These are phyloP conservation scores for Fusarium vanettenii DNA, from an alignment of 2,329 filamentous ascomycete species.

Conservation along the genomic window DNA sequence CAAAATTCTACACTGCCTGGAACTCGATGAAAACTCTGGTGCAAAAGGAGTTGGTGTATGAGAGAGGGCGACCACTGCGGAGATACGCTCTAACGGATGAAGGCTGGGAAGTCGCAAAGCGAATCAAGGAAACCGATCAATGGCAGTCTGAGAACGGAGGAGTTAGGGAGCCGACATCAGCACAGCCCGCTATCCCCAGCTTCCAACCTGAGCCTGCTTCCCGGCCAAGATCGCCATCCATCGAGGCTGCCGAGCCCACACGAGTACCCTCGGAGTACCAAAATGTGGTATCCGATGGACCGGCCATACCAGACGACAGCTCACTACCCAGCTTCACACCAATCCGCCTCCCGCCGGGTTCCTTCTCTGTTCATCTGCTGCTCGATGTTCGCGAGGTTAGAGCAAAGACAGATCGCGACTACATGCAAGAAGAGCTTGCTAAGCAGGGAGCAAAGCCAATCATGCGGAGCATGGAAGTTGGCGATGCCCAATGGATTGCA, in stretches of 20 bases:
- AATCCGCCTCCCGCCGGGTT: conserved; percentile 70
- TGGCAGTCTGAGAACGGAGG: conserved; percentile 44
- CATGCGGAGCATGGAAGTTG: conserved; percentile 76
- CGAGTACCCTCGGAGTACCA: conserved; percentile 44
- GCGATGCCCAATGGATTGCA: conserved; percentile 84
- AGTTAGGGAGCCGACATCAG: conserved; percentile 11
- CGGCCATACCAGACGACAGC: conserved; percentile 42
- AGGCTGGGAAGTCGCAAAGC: conserved; percentile 78
- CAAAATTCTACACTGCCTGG: conserved; percentile 83
- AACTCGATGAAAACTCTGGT: conserved; percentile 82
- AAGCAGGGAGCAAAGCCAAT: conserved; percentile 74
- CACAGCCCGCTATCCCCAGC: conserved; percentile 2
- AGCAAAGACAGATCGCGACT: conserved; percentile 78
- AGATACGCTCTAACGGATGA: conserved; percentile 80
- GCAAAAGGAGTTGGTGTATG: conserved; percentile 79
- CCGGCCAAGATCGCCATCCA: conserved; percentile 29
- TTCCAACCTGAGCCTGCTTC: background rate
- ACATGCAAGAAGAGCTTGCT: conserved; percentile 77
- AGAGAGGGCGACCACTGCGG: conserved; percentile 74
- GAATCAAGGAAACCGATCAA: conserved; percentile 68
- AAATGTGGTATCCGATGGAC: conserved; percentile 55
- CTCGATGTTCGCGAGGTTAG: conserved; percentile 82
- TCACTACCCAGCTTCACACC: conserved; percentile 65
- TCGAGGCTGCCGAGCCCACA: conserved; percentile 20
- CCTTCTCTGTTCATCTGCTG: conserved; percentile 78